Percentiles rank a stretch among this genome's conserved stretches.
These are phyloP conservation scores for Blakeslea trispora DNA, from an alignment of 371 early-diverging fungal genomes.

Conservation along the genomic window DNA sequence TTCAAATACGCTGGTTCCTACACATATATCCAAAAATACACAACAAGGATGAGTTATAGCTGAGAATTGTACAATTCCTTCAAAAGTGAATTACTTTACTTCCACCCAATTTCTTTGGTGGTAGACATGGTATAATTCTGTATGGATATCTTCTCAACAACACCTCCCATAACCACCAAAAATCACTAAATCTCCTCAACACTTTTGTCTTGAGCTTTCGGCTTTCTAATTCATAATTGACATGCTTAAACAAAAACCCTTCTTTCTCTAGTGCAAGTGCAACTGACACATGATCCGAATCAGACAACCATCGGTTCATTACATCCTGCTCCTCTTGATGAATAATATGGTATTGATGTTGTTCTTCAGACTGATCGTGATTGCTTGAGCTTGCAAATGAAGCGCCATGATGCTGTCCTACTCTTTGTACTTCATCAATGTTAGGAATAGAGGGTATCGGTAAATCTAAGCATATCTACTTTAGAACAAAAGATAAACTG, in stretches of 20 bases:
- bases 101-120: conserved; percentile 69
- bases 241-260: conserved; percentile 80
- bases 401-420: too few species aligned
- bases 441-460: conserved; percentile 30
- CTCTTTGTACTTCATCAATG: conserved; percentile 5
- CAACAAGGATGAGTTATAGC: not conserved
- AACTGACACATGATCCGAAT: conserved; percentile 52
- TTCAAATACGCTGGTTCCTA: conserved; percentile 67
- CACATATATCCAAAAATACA: not conserved
- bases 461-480: conserved; percentile 18
- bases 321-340: conserved; percentile 16
- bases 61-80: not conserved
- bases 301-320: conserved; percentile 42
- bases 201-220: conserved; percentile 65
- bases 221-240: conserved; percentile 78
- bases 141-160: conserved; percentile 75
- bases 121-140: conserved; percentile 68
- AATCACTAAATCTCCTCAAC: conserved; percentile 83
- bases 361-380: not conserved
- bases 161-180: conserved; percentile 79
- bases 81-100: conserved; percentile 20
- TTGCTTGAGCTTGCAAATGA: not conserved
- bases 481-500: not conserved
- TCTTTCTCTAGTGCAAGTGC: conserved; percentile 65
- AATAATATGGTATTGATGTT: not conserved